Conservation (phyloP, 257 asterid genomes). For the Craterostigma plantagineum region DNA sequence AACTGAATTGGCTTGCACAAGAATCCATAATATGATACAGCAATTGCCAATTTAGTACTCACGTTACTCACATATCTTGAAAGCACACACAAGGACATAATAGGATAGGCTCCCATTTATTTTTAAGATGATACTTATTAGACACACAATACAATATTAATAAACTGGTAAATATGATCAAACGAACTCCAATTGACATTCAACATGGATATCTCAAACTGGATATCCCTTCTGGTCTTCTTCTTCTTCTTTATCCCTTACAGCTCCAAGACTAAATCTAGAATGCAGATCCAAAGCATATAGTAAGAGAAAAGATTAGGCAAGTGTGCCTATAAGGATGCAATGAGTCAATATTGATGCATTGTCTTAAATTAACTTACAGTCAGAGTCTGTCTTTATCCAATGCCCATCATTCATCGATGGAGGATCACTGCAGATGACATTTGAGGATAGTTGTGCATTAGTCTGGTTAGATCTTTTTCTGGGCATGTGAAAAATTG, state of each 20-base stretch:
- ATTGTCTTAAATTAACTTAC: slow-evolving; percentile 21
- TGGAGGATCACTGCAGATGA: slow-evolving; percentile 17
- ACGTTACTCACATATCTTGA: not conserved
- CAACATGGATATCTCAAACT: slow-evolving; percentile 8
- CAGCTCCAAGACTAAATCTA: slow-evolving; percentile 43
- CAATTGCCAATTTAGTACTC: slow-evolving; percentile 2
- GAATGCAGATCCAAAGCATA: slow-evolving; percentile 9
- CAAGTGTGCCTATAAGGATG: slow-evolving; percentile 7
- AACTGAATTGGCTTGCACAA: slow-evolving; percentile 10
- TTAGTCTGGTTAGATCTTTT: slow-evolving; percentile 11
- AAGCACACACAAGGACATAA: slow-evolving; percentile 12
- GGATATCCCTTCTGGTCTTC: slow-evolving; percentile 11
- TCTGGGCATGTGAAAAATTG: slow-evolving; percentile 10
- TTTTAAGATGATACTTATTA: slow-evolving; percentile 16
- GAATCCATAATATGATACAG: slow-evolving; percentile 7
- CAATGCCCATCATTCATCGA: slow-evolving; percentile 24
- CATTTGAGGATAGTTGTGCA: slow-evolving; percentile 14
- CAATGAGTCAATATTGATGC: slow-evolving; percentile 7
- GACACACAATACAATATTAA: slow-evolving; percentile 8
- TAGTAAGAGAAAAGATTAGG: slow-evolving; percentile 10
- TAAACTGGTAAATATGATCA: slow-evolving; percentile 7
- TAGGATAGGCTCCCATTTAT: slow-evolving; percentile 25
- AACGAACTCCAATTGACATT: slow-evolving; percentile 10
- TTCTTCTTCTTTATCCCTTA: slow-evolving; percentile 13
- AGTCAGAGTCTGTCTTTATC: slow-evolving; percentile 45